A percentile compares a stretch with the other conserved stretches of the same genome.
Conservation (phyloP, 345 rosid genomes). For the Eutrema yunnanense region DNA sequence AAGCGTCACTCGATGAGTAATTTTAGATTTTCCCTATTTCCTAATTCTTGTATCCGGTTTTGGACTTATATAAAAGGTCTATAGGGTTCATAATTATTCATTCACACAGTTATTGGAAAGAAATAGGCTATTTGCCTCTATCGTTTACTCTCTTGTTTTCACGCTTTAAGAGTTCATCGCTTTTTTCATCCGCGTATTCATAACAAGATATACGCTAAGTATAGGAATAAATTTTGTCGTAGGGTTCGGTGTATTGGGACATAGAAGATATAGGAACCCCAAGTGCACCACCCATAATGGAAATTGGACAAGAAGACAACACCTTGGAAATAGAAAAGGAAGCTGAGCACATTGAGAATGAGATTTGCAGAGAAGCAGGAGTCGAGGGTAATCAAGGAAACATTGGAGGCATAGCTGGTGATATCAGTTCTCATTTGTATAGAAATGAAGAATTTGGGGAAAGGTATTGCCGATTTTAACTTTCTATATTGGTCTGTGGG, state of each 20-base stretch:
- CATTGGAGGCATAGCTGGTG: slow-evolving; percentile 5
- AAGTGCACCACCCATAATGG: slow-evolving; percentile 87
- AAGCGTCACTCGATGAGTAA: no score
- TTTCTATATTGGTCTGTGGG: not conserved
- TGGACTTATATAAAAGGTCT: no score
- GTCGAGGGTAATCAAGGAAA: slow-evolving; percentile 23
- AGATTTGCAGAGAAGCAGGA: slow-evolving; percentile 26
- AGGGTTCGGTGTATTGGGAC: slow-evolving; percentile 40
- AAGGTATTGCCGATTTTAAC: slow-evolving; percentile 40
- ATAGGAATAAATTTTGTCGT: slow-evolving; percentile 1
- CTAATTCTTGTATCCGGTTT: no score
- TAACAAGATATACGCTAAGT: not conserved
- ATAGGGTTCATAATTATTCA: no score
- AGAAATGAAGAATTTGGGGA: slow-evolving; percentile 35
- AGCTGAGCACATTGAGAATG: slow-evolving; percentile 27
- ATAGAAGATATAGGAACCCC: slow-evolving; percentile 67
- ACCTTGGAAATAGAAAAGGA: slow-evolving; percentile 37
- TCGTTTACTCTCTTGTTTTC: no score
- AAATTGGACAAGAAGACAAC: slow-evolving; percentile 36
- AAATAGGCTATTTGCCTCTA: no score
- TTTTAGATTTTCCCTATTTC: no score
- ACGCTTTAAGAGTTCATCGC: no score
- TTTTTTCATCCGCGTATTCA: no score
- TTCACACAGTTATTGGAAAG: no score
- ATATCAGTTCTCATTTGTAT: slow-evolving; percentile 22